Base-by-base conservation (phyloP, 2,329 filamentous ascomycete species). In the Aspergillus awamori region DNA sequence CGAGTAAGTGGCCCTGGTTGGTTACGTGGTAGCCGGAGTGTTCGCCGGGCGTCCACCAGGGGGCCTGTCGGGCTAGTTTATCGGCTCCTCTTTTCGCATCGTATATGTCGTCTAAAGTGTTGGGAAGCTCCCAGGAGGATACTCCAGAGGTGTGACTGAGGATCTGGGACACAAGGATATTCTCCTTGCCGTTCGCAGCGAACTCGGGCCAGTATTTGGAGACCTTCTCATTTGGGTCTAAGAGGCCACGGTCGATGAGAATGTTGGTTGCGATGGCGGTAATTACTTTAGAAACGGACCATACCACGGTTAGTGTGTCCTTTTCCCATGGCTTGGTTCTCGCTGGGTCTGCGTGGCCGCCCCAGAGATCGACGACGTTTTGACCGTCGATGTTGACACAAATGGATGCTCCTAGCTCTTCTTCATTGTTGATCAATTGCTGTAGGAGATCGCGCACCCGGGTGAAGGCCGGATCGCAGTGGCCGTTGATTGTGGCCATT, bases 121-220 rank as follows among this genome's bases (percentile, higher is more conserved):
- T 66, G 0, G 70, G 68, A 1, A 70, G 57, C 10, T 81, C 69
- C 73, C 76, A 79, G 2, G 70, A 69, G 0, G 74, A 71, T 3
- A 75, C 58, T 2, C 72, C 75, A 0, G 79, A 72, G 0, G 72
- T 77, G 64, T 82, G 80, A 1, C 73, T 74, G 11, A 82, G 68
- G 2, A 81, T 13, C 60, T 82, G 79, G 1, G 73, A 70, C 5
- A 82, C 74, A 10, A 74, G 63, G 47, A 81, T 66, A 13, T 75
- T 64, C 41, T 77, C 68, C 52, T 82, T 81, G 39, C 78, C 79
- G 20, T 79, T 77, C 11, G 63, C 71, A 0, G 69, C 77, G 58
- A 82, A 82, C 48, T 82, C 81, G 1, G 81, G 81, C 81, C 81
- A 83, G 69, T 82, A 78, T 41, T 74, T 70, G 1, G 75, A 63